Percentiles rank a stretch among this genome's conserved stretches.
Evolutionary conservation across 371 early-diverging fungal genomes (phyloP).

Genomic region (Mortierella sp.): DNA sequence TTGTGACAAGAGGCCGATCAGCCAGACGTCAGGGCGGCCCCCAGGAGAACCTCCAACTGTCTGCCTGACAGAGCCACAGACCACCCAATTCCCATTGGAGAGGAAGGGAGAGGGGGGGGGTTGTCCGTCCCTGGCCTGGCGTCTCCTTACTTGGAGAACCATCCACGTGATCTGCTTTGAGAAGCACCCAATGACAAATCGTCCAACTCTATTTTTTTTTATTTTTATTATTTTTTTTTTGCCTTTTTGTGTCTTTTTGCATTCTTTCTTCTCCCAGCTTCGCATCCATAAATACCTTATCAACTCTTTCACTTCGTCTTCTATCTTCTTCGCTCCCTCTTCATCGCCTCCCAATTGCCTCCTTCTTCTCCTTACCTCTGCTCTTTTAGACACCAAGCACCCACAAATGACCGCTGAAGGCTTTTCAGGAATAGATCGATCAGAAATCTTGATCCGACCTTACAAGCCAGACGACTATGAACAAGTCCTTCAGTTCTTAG

Average conservation of each 20-base stretch:
- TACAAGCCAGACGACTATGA: conserved; percentile 27
- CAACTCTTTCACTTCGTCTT: neutral
- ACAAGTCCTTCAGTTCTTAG: conserved; percentile 27
- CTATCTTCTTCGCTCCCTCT: neutral
- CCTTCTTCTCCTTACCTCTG: too few species aligned
- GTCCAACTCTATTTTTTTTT: neutral
- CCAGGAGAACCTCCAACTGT: too few species aligned
- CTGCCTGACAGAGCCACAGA: too few species aligned
- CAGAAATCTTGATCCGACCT: conserved; percentile 33
- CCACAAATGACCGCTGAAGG: neutral
- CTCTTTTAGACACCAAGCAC: too few species aligned
- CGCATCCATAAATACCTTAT: neutral
- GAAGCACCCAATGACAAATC: neutral
- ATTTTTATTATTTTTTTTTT: neutral
- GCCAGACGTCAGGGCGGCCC: too few species aligned
- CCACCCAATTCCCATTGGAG: too few species aligned
- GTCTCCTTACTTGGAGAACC: too few species aligned
- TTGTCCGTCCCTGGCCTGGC: too few species aligned
- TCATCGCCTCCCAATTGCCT: too few species aligned
- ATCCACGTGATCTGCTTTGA: too few species aligned
- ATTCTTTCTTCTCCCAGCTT: neutral
- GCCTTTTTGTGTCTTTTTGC: neutral
- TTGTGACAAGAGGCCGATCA: too few species aligned
- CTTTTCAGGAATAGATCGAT: conserved; percentile 13
- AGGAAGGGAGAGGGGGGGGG: too few species aligned